Evolutionary conservation across 768 basidiomycete genomes (phyloP), one percentile per base, ranked within the genome.

Genomic region (Rubroboletus pulcherrimus): DNA sequence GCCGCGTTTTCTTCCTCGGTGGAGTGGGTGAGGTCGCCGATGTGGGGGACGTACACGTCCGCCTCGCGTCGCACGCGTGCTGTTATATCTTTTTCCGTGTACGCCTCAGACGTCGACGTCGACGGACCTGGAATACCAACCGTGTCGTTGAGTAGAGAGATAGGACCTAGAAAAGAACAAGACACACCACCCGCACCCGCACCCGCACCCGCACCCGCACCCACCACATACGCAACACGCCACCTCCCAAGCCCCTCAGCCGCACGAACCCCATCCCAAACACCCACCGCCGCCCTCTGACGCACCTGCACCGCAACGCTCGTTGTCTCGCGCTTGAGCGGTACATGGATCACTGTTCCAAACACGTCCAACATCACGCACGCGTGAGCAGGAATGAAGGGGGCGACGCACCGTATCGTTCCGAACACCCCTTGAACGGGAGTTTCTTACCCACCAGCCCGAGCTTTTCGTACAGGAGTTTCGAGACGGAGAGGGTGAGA

Each of bases 401-500:
- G 15, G 11, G 11, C 24, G 39, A 73, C 79, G 46, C 47, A 85
- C 84, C 76, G 62, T 80, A 77, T 50, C 70, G 74, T 43, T 81
- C 80, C 0, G 73, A 60, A 46, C 75, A 76, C 0, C 69, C 73
- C 61, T 80, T 81, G 68, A 83, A 85, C 0, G 82, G 79, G 42
- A 86, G 55, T 29, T 73, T 76, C 54, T 71, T 69, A 5, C 89
- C 88, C 0, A 81, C 74, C 15, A 89, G 61, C 1, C 88, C 86
- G 8, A 89, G 75, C 7, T 70, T 69, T 59, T 87, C 78, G 64
- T 89, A 89, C 0, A 81, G 81, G 17, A 73, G 72, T 66, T 83
- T 84, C 41, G 75, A 74, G 6, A 84, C 74, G 26, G 74, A 80
- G 19, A 89, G 66, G 0, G 83, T 83, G 55, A 90, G 68, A 42